Conservation (phyloP, 2,329 filamentous ascomycete species). For the Nothophoma quercina region DNA sequence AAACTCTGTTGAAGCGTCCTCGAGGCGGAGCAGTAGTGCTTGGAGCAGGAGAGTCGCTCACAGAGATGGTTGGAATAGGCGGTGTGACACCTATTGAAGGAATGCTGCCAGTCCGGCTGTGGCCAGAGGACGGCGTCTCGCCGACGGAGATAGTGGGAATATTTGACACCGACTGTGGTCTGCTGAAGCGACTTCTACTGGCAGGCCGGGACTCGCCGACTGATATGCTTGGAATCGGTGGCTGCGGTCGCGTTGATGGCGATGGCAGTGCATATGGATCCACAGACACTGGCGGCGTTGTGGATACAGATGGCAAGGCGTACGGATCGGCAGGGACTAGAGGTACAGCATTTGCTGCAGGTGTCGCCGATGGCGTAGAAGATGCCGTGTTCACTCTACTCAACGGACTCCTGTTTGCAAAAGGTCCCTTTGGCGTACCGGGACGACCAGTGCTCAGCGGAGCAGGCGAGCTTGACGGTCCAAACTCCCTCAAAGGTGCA, state of each 20-base stretch:
- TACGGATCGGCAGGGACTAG: constrained; percentile 11
- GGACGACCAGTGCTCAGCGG: constrained; percentile 37
- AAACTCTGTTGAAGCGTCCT: constrained; percentile 7
- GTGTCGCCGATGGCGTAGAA: constrained; percentile 18
- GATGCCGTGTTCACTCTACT: constrained; percentile 40
- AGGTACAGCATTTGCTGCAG: constrained; percentile 41
- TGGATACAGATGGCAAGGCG: constrained; percentile 31
- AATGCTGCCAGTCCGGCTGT: constrained; percentile 26
- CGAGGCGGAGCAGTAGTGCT: constrained; percentile 5
- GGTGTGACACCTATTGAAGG: constrained; percentile 29
- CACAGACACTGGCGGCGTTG: constrained; percentile 18
- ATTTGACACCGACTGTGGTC: constrained; percentile 9
- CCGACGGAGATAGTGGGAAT: constrained; percentile 30
- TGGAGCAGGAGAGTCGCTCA: constrained; percentile 26
- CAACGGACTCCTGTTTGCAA: constrained; percentile 30
- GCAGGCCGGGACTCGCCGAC: constrained; percentile 15
- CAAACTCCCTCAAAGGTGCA: constrained; percentile 3
- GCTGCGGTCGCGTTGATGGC: constrained; percentile 6
- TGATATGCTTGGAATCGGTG: constrained; percentile 20
- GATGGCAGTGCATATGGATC: constrained; percentile 10
- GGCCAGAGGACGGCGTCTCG: constrained; percentile 32
- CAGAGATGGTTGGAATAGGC: constrained; percentile 35
- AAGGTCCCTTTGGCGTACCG: constrained; percentile 38
- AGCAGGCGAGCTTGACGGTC: constrained; percentile 20
- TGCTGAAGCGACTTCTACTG: constrained; percentile 4